These are phyloP conservation scores for Fermentozyma sake DNA, from an alignment of 1,139 yeast species.

Conservation along the genomic window DNA sequence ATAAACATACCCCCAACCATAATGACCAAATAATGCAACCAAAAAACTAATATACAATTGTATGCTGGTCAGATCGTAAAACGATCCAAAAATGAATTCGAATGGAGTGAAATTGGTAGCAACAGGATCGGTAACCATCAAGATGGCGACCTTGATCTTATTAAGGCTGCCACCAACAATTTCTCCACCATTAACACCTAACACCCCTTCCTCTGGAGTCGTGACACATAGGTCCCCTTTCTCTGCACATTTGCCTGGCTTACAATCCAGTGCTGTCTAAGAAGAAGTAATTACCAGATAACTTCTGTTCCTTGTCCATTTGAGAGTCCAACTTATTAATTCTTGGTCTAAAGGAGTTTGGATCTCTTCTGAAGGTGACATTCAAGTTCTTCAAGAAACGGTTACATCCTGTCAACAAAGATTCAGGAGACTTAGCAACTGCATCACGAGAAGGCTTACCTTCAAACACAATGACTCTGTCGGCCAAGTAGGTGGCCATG, in stretches of 20 bases:
- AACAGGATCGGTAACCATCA: too few relatives aligned
- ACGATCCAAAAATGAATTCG: too few relatives aligned
- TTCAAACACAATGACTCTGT: constrained; percentile 95
- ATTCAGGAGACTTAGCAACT: constrained; percentile 81
- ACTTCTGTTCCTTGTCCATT: constrained; percentile 97
- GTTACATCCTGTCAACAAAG: constrained; percentile 94
- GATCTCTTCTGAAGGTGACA: constrained; percentile 98
- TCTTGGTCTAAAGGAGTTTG: constrained; percentile 96
- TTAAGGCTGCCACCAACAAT: too few relatives aligned
- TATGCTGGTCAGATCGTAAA: too few relatives aligned
- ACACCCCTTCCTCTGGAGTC: too few relatives aligned
- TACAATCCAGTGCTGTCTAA: constrained; percentile 62
- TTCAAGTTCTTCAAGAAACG: constrained; percentile 92
- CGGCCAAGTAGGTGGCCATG: constrained; percentile 99
- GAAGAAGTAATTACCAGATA: constrained; percentile 90
- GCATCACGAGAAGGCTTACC: constrained; percentile 88
- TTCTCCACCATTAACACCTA: too few relatives aligned
- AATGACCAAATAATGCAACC: constrained; percentile 9
- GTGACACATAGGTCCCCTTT: too few relatives aligned
- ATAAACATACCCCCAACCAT: too few relatives aligned
- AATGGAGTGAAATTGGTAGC: too few relatives aligned
- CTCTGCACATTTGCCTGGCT: too few relatives aligned
- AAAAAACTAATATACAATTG: constrained; percentile 12
- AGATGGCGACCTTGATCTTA: too few relatives aligned
- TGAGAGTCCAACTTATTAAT: constrained; percentile 95